A percentile compares a stretch with the other conserved stretches of the same genome.
Conservation (phyloP, 2,329 filamentous ascomycete genomes). For the Trichoderma pleuroti region DNA sequence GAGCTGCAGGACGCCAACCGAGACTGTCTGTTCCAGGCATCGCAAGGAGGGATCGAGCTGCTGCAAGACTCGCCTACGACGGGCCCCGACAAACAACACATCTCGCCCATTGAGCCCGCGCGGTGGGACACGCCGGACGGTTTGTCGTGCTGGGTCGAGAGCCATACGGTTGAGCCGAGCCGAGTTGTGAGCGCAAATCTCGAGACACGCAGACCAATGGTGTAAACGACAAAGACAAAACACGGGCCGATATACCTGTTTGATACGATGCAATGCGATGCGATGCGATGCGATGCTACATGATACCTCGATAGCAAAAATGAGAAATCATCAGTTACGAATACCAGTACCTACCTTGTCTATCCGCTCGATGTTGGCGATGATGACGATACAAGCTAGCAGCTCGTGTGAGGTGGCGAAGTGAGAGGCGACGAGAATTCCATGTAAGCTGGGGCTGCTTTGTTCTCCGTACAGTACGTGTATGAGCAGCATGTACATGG, state of each 20-base stretch:
- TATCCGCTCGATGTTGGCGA: background rate
- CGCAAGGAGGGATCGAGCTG: slow-evolving; percentile 28
- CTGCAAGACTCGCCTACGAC: slow-evolving; percentile 19
- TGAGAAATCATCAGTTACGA: background rate
- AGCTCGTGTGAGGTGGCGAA: background rate
- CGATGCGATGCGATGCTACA: background rate
- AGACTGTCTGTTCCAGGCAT: slow-evolving; percentile 31
- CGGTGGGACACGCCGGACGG: slow-evolving; percentile 38
- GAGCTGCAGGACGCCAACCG: slow-evolving; percentile 36
- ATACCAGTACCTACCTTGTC: background rate
- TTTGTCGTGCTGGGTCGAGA: slow-evolving; percentile 37
- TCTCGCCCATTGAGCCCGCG: slow-evolving; percentile 29
- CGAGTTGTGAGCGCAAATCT: slow-evolving; percentile 7
- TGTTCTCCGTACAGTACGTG: background rate
- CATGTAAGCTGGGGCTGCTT: background rate
- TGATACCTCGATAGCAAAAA: background rate
- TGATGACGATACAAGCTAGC: background rate
- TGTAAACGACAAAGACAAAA: background rate
- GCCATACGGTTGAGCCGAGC: slow-evolving; percentile 30
- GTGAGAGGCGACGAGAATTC: background rate
- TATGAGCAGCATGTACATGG: background rate
- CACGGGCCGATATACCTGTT: background rate
- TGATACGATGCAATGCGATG: background rate
- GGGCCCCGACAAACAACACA: slow-evolving; percentile 19
- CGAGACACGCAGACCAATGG: background rate